Evolutionary conservation across 176 grass and related monocot genomes (phyloP).

Genomic region (Cenchrus americanus): DNA sequence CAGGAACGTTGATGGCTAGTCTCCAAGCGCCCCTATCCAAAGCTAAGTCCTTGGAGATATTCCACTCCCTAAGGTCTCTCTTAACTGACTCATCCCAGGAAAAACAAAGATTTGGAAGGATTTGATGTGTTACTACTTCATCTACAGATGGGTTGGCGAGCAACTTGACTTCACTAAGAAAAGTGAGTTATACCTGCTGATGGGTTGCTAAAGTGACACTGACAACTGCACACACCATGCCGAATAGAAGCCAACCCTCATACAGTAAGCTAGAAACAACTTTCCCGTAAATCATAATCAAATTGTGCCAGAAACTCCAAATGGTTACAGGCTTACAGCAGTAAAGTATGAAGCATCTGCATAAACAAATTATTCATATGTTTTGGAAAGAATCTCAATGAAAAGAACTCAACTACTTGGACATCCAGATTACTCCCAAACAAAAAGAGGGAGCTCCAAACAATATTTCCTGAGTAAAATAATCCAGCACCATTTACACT

Average conservation of each 20-base stretch:
- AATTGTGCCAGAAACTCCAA: not conserved
- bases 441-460: not conserved
- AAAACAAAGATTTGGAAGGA: not conserved
- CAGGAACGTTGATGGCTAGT: no score
- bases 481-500: slow-evolving; percentile 13
- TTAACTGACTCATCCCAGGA: no score
- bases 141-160: no score
- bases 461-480: not conserved
- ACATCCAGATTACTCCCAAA: not conserved
- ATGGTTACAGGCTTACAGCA: not conserved
- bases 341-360: not conserved
- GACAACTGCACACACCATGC: no score
- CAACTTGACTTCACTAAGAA: not conserved
- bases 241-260: no score
- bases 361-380: not conserved
- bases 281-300: not conserved
- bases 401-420: slow-evolving; percentile 3
- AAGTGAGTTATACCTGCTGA: not conserved
- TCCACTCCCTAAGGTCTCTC: no score
- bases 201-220: not conserved
- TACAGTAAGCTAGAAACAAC: not conserved
- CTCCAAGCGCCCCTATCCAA: no score
- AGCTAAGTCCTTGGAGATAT: no score
- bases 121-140: no score
- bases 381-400: slow-evolving; percentile 9